Conservation (phyloP, 1,284 basidiomycete genomes). For the Rhizoctonia solani region DNA sequence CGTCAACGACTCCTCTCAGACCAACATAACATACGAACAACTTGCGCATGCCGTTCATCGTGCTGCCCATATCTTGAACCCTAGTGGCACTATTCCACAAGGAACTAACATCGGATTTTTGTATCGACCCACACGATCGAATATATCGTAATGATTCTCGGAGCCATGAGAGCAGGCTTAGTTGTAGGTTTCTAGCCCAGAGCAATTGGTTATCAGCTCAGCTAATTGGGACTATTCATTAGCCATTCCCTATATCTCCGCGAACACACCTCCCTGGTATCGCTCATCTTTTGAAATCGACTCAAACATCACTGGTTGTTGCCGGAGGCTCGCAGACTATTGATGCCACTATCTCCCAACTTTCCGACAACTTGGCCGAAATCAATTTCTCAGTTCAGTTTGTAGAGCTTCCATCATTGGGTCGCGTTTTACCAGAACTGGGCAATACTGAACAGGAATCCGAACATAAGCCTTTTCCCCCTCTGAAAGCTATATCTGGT, state of each 20-base stretch:
- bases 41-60: slow-evolving; percentile 6
- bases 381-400: background rate
- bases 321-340: background rate
- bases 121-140: background rate
- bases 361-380: background rate
- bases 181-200: background rate
- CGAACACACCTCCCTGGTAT: slow-evolving; percentile 4
- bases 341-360: background rate
- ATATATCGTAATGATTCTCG: slow-evolving; percentile 3
- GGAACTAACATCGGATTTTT: slow-evolving; percentile 11
- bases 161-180: too few relatives aligned
- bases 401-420: background rate
- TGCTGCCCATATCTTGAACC: too few relatives aligned
- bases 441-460: background rate
- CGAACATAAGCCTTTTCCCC: background rate
- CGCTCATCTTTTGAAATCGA: background rate
- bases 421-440: background rate
- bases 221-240: background rate
- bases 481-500: background rate
- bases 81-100: background rate
- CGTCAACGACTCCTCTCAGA: background rate
- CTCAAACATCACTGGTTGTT: background rate
- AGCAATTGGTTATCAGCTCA: background rate
- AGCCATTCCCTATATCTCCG: slow-evolving; percentile 26
- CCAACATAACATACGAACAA: background rate